phyloP scores from a whole-genome alignment of 1,139 yeast species.

The Arxiozyma telluris region DNA sequence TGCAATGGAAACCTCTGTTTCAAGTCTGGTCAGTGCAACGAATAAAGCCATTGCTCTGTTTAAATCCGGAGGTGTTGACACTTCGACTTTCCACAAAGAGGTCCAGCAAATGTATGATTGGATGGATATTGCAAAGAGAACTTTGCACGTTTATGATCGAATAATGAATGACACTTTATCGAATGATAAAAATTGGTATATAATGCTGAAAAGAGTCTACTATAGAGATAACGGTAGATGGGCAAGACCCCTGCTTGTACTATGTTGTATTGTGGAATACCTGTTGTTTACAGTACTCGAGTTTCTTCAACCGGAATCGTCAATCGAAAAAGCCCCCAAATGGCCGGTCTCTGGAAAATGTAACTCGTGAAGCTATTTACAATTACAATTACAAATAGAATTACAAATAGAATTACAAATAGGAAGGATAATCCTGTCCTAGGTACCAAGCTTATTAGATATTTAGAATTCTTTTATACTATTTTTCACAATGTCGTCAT shows the following conservation, averaged over 20 bases:
- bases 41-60: slow-evolving; percentile 54
- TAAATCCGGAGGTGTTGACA: slow-evolving; percentile 52
- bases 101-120: slow-evolving; percentile 84
- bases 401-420: not conserved
- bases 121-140: slow-evolving; percentile 79
- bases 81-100: slow-evolving; percentile 68
- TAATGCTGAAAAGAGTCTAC: slow-evolving; percentile 52
- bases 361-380: not conserved
- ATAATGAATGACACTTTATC: slow-evolving; percentile 27
- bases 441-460: not conserved
- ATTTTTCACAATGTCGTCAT: not conserved
- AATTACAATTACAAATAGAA: no score
- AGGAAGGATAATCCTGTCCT: no score
- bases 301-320: slow-evolving; percentile 55
- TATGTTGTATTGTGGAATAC: slow-evolving; percentile 73
- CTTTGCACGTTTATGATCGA: slow-evolving; percentile 71
- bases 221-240: slow-evolving; percentile 61
- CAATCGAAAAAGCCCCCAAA: slow-evolving; percentile 63
- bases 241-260: slow-evolving; percentile 75
- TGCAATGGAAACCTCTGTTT: slow-evolving; percentile 72
- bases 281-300: slow-evolving; percentile 56
- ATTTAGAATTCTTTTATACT: not conserved
- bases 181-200: slow-evolving; percentile 42
- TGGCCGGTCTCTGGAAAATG: slow-evolving; percentile 42
- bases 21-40: slow-evolving; percentile 64